Evolutionary conservation across 306 rosid genomes (phyloP), one percentile per base, ranked within the genome.

Genomic region (Cotoneaster glaucophyllus): DNA sequence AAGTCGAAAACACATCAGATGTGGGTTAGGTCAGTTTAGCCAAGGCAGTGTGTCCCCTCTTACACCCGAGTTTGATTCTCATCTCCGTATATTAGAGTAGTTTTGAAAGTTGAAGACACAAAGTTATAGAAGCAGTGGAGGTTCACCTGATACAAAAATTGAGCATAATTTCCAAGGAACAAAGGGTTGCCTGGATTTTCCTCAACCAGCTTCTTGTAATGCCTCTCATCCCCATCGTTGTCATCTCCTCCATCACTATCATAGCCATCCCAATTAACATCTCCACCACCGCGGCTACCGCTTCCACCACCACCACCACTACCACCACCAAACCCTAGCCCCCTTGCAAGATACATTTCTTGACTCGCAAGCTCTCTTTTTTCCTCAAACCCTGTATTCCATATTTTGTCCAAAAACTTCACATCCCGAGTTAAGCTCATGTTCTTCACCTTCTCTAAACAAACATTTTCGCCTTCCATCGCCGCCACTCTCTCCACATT

Each of bases 111-210:
- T 15, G 11, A 54, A 26, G 45, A 75, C 57, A 29, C 56, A 2
- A 10, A 44, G 73, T 34, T 22, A 74, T 2, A 37, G 0, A 56
- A 19, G 32, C 10, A 53, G 26, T 41, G 43, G 29, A 64, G 15
- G 52, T 67, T 78, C 66, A 84, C 98, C 96, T 89, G 85, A 80
- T 84, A 86, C 74, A 95, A 43, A 76, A 83, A 89, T 8, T 88
- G 84, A 37, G 99, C 99, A 84, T 92, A 92, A 70, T 95, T 95
- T 74, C 97, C 83, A 25, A 92, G 87, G 73, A 92, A 87, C 86
- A 95, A 84, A 3, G 99, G 78, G 69, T 88, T 84, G 8, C 93
- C 92, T 1, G 97, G 99, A 82, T 92, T 89, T 85, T 86, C 89
- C 79, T 85, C 84, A 56, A 92, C 87, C 96, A 89, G 82, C 73